Base-by-base conservation (phyloP, 192 early-diverging fungal species). In the Spinellus fusiger region DNA sequence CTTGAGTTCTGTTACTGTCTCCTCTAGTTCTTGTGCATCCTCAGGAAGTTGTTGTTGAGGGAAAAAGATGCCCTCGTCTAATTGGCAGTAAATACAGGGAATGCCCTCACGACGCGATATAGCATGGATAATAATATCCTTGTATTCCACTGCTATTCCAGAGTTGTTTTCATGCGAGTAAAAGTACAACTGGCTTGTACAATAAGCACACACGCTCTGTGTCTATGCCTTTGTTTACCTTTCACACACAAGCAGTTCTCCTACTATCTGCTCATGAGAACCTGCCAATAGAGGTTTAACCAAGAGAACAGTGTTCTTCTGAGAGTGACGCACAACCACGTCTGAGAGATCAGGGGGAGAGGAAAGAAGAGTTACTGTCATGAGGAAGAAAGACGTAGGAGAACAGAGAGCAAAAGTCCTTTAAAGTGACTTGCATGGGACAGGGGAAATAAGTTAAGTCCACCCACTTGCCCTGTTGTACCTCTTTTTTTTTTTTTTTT, bases 101-200 rank as follows among this genome's bases (percentile, higher is more conserved):
- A 68, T 61, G 12, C 69, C 74, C 7, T 61, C 71, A 25, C 72
- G 70, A 16, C 87, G 79, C 7, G 85, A 83, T 33, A 86, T 82
- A 8, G 87, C 87, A 54, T 89, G 85, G 51, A 89, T 85, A 40
- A 84, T 80, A 52, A 89, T 83, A 22, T 80, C 77, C 1, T 78
- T 78, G 49, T 86, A 89, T 49, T 80, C 76, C 57, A 89, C 76
- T 20, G 80, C 60, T 15, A 86, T 70, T 16, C 81, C 79, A 47
- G 72, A 63, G 37, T 75, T 51, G 1, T 66, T 73, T 6, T 16
- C 50, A 0, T 70, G 57, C 16, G 80, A 77, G 69, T 75, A 78
- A 49, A 79, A 85, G 55, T 82, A 78, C 0, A 87, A 49, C 40
- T 71, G 77, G 18, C 83, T 86, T 56, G 29, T 23, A 23, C 12